Conservation (phyloP, 805 yeast species). For the Priceomyces melissophilus region DNA sequence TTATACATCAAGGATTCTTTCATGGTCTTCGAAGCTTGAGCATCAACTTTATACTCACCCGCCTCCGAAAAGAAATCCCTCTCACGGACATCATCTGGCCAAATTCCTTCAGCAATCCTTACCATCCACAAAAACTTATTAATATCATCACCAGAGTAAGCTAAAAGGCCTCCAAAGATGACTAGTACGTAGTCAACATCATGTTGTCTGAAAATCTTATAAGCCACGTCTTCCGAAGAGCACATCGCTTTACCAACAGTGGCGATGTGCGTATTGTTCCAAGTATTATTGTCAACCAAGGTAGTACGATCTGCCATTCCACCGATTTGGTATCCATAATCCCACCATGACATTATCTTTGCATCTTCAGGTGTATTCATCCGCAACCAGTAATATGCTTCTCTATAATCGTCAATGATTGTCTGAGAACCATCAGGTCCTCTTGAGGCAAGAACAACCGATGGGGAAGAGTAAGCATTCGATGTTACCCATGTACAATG, state of each 20-base stretch:
- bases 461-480: slow-evolving; percentile 94
- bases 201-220: slow-evolving; percentile 80
- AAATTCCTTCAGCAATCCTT: slow-evolving; percentile 95
- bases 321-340: slow-evolving; percentile 98
- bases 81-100: slow-evolving; percentile 98
- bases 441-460: slow-evolving; percentile 86
- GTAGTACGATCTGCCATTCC: slow-evolving; percentile 99
- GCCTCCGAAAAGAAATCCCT: slow-evolving; percentile 74
- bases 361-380: slow-evolving; percentile 97
- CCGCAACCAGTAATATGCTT: slow-evolving; percentile 97
- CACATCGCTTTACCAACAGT: slow-evolving; percentile 99
- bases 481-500: slow-evolving; percentile 98
- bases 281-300: slow-evolving; percentile 95
- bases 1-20: slow-evolving; percentile 89
- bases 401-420: slow-evolving; percentile 94
- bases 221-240: slow-evolving; percentile 81
- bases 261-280: slow-evolving; percentile 99
- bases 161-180: slow-evolving; percentile 90
- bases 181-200: slow-evolving; percentile 94
- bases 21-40: slow-evolving; percentile 80
- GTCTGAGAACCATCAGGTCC: slow-evolving; percentile 81
- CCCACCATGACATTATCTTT: slow-evolving; percentile 99
- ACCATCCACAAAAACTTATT: slow-evolving; percentile 99
- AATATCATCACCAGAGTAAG: slow-evolving; percentile 93
- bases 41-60: slow-evolving; percentile 89